phyloP scores from a whole-genome alignment of 345 rosid genomes.

The Eucalyptus caleyi region DNA sequence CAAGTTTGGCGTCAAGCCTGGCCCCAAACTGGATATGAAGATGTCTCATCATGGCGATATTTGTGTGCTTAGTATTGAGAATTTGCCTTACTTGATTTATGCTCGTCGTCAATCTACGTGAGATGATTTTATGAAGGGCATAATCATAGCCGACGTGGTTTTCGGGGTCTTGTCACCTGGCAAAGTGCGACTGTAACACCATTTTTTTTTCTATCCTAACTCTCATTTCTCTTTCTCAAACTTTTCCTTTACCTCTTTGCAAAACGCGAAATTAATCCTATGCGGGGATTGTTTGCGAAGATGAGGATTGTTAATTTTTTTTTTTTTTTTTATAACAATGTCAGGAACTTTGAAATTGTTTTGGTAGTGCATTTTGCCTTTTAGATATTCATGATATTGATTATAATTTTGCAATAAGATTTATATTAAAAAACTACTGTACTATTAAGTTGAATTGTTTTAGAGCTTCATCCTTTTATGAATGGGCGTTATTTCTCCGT shows the following conservation, averaged over 20 bases:
- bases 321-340: background rate
- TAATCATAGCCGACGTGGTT: background rate
- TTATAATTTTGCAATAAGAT: background rate
- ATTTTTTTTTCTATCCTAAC: background rate
- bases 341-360: background rate
- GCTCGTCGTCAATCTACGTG: background rate
- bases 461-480: background rate
- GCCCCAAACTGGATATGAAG: background rate
- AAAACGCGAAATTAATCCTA: fast-evolving
- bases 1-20: background rate
- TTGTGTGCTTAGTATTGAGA: background rate
- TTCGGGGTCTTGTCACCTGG: too few relatives aligned
- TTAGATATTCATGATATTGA: background rate
- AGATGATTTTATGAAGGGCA: background rate
- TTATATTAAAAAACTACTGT: fast-evolving
- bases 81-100: background rate
- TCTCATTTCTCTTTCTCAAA: fast-evolving
- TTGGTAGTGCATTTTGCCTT: background rate
- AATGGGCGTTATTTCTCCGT: too few relatives aligned
- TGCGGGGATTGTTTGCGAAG: background rate
- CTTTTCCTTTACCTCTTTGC: background rate
- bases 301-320: background rate
- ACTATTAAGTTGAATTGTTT: background rate
- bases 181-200: too few relatives aligned
- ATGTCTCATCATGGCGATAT: fast-evolving